Base-by-base conservation (phyloP, 306 rosid species). In the Cucurbita moschata region DNA sequence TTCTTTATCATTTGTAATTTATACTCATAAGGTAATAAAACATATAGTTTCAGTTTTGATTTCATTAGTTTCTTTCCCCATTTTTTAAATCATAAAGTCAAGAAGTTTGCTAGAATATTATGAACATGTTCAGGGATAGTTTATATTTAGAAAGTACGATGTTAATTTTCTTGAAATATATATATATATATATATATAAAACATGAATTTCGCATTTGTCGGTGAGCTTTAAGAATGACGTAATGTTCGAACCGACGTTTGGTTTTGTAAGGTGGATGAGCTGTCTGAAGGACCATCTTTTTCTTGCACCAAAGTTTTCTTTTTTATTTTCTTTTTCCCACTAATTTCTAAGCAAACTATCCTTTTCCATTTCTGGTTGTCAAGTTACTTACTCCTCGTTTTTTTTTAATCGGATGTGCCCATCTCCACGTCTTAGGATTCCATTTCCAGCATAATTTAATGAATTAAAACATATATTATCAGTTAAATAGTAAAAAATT, bases 181-280 rank as follows among this genome's bases (percentile, higher is more conserved):
- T 26, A 26, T 23, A 26, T 26, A 26, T 26, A 26, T 23, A 23
- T 26, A 26, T 26, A 40, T 4, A 5, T 39, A 40, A 13, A 66
- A 42, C 8, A 0, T 10, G 64, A 59, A 26, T 8, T 44, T 44
- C 0, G 1, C 10, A 12, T 18, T 66, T 68, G 73, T 68, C 73
- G 73, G 73, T 68, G 73, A 56, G 19, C 16, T 67, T 67, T 39
- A 67, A 0, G 8, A 46, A 43, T 46, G 56, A 49, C 58, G 49
- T 69, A 69, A 69, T 69, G 50, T 69, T 50, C 15, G 46, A 70
- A 70, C 60, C 74, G 74, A 70, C 60, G 23, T 70, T 70, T 50
- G 47, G 42, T 50, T 15, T 30, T 70, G 5, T 70, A 11, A 49
- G 16, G 42, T 51, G 74, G 59, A 16, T 70, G 74, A 70, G 74